These are phyloP conservation scores for Cryphonectria radicalis DNA, from an alignment of 2,329 filamentous ascomycete genomes.

Conservation along the genomic window DNA sequence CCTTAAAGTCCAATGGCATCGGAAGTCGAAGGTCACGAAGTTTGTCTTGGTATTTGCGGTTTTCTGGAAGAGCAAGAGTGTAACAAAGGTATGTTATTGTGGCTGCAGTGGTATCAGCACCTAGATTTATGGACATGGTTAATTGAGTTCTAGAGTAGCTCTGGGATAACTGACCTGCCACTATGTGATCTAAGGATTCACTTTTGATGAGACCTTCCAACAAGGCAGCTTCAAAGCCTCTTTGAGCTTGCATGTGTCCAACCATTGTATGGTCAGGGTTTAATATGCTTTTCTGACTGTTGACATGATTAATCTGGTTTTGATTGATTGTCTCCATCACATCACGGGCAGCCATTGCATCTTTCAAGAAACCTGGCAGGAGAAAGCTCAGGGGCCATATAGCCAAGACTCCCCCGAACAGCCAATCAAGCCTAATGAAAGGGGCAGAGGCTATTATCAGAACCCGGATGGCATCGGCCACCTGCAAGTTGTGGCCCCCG, in stretches of 20 bases:
- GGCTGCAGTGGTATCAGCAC: neutral
- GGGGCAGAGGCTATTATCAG: neutral
- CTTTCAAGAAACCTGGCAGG: neutral
- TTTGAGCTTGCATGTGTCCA: neutral
- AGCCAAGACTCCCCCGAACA: neutral
- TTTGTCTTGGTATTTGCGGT: neutral
- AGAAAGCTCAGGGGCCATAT: neutral
- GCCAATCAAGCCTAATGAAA: neutral
- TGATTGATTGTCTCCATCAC: neutral
- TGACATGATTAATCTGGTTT: neutral
- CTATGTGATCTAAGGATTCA: neutral
- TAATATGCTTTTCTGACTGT: neutral
- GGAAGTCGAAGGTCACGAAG: neutral
- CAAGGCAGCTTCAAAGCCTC: neutral
- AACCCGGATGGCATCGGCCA: neutral
- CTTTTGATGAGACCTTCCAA: neutral
- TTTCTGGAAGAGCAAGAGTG: neutral
- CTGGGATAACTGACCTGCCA: neutral
- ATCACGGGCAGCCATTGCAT: too few species aligned
- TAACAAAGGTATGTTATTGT: neutral
- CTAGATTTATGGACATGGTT: neutral
- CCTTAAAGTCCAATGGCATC: neutral
- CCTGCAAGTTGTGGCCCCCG: neutral
- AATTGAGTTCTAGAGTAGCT: too few species aligned
- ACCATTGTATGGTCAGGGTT: neutral